These are phyloP conservation scores for Eragrostis tef DNA, from an alignment of 202 grass and related monocot genomes.

Conservation along the genomic window DNA sequence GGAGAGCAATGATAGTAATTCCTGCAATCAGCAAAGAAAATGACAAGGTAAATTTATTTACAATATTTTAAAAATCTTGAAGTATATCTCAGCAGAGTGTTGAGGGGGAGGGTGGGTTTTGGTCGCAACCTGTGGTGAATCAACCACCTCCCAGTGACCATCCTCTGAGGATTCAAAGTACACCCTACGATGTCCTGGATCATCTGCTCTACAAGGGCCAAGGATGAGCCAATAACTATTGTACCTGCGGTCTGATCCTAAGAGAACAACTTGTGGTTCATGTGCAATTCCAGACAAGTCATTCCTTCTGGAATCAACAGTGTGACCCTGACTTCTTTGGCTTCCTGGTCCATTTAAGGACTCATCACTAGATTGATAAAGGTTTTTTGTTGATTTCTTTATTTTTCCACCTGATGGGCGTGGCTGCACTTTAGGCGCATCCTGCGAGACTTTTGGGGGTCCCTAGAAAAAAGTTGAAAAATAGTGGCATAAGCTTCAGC, in stretches of 20 bases:
- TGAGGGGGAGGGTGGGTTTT: slow-evolving; percentile 25
- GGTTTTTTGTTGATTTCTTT: slow-evolving; percentile 65
- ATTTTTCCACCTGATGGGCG: slow-evolving; percentile 87
- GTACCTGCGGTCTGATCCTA: slow-evolving; percentile 95
- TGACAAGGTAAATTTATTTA: slow-evolving; percentile 22
- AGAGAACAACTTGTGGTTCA: slow-evolving; percentile 70
- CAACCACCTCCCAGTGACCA: slow-evolving; percentile 92
- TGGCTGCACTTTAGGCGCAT: slow-evolving; percentile 38
- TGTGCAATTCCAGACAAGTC: slow-evolving; percentile 49
- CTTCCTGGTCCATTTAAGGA: slow-evolving; percentile 47
- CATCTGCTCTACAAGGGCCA: slow-evolving; percentile 78
- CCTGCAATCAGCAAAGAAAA: slow-evolving; percentile 58
- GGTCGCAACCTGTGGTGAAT: slow-evolving; percentile 76
- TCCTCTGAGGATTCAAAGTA: slow-evolving; percentile 99
- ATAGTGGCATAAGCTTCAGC: slow-evolving; percentile 24
- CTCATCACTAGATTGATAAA: slow-evolving; percentile 43
- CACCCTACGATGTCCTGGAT: slow-evolving; percentile 91
- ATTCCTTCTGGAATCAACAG: slow-evolving; percentile 47
- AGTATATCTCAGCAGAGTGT: slow-evolving; percentile 24
- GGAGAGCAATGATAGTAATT: slow-evolving; percentile 74
- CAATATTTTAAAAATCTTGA: slow-evolving; percentile 22
- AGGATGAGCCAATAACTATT: slow-evolving; percentile 98
- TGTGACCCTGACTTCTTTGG: slow-evolving; percentile 47
- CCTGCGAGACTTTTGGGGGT: slow-evolving; percentile 48
- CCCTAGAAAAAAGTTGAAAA: slow-evolving; percentile 59